These are phyloP conservation scores for Mimosa bimucronata DNA, from an alignment of 306 rosid species.

Conservation along the genomic window DNA sequence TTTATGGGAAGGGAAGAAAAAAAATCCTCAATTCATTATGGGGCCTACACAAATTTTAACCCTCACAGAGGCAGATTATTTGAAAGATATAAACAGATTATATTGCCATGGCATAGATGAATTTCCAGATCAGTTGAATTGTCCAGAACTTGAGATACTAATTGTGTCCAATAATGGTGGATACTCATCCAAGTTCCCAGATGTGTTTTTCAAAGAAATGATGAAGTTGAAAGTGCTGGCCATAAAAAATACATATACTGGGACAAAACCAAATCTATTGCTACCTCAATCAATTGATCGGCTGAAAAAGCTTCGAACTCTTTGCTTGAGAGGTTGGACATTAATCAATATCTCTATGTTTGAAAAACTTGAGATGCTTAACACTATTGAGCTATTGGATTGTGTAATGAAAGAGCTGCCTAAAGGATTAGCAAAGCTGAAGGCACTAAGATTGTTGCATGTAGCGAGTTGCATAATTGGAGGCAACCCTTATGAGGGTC, in stretches of 20 bases:
- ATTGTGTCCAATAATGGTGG: too few relatives aligned
- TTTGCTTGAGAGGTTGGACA: neutral
- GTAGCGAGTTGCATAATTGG: neutral
- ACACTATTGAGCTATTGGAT: neutral
- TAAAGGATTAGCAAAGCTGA: neutral
- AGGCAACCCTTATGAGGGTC: slow-evolving; percentile 17
- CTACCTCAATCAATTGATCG: neutral
- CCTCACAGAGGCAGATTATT: neutral
- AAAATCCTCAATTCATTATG: neutral
- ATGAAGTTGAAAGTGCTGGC: too few relatives aligned
- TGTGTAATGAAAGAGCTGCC: too few relatives aligned
- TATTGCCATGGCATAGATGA: neutral
- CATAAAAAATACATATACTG: too few relatives aligned
- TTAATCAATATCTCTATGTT: neutral
- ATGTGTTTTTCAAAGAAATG: too few relatives aligned
- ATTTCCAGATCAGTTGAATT: too few relatives aligned
- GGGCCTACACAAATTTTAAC: neutral
- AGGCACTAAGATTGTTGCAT: neutral
- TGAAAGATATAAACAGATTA: neutral
- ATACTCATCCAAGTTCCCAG: too few relatives aligned
- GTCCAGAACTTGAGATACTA: too few relatives aligned
- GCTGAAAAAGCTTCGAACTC: neutral
- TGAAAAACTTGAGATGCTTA: neutral
- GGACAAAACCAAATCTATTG: neutral
- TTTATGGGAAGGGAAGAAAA: neutral